A percentile compares a stretch with the other conserved stretches of the same genome.
Conservation (phyloP, 2,329 filamentous ascomycete species). For the Aureobasidium zeae region DNA sequence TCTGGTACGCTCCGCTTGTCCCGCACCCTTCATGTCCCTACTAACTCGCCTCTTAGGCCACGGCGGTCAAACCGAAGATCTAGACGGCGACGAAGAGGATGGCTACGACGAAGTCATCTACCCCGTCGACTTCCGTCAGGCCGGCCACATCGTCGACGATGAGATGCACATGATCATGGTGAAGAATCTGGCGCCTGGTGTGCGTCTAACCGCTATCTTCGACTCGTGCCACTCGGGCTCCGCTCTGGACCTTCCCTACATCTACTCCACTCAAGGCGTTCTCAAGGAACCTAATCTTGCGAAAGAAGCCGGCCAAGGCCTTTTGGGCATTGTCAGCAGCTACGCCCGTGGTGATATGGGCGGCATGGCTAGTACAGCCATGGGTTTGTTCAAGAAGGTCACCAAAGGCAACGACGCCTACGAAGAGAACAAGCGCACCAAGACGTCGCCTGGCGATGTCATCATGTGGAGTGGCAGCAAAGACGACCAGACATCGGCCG, state of each 20-base stretch:
- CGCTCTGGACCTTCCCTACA: slow-evolving; percentile 66
- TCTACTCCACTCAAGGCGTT: slow-evolving; percentile 71
- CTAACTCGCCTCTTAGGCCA: slow-evolving; percentile 48
- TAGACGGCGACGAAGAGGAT: slow-evolving; percentile 72
- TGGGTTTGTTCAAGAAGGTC: slow-evolving; percentile 80
- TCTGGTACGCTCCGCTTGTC: slow-evolving; percentile 52
- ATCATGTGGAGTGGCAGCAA: slow-evolving; percentile 98
- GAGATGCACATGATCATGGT: slow-evolving; percentile 79
- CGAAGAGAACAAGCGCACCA: slow-evolving; percentile 73
- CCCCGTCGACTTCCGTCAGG: slow-evolving; percentile 68
- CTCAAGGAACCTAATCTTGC: slow-evolving; percentile 74
- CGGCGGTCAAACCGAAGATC: slow-evolving; percentile 70
- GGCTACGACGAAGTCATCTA: slow-evolving; percentile 80
- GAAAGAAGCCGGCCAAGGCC: slow-evolving; percentile 66
- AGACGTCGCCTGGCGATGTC: slow-evolving; percentile 90
- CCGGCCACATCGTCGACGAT: slow-evolving; percentile 75
- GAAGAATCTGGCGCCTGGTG: slow-evolving; percentile 65
- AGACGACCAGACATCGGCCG: slow-evolving; percentile 89
- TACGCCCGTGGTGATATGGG: slow-evolving; percentile 78
- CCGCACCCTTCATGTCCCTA: too few relatives aligned
- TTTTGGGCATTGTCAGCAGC: slow-evolving; percentile 61
- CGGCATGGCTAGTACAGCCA: slow-evolving; percentile 69
- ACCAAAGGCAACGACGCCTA: slow-evolving; percentile 69
- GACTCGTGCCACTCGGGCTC: slow-evolving; percentile 75
- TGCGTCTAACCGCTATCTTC: slow-evolving; percentile 73